Percentiles rank a stretch among this genome's conserved stretches.
phyloP scores from a whole-genome alignment of 345 rosid genomes.

The Cochlearia excelsa region DNA sequence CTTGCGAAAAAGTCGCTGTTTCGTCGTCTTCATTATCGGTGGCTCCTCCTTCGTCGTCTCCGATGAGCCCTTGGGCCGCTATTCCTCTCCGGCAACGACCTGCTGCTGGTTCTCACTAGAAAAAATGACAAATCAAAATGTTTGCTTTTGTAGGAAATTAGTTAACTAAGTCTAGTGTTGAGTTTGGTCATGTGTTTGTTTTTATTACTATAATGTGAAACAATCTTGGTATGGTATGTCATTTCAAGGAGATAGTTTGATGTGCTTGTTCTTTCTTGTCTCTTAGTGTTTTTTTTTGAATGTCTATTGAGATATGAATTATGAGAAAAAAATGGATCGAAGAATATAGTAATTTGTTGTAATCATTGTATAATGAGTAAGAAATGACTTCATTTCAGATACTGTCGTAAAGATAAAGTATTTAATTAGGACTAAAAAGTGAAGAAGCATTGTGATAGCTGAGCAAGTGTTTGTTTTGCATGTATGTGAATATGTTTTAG shows the following conservation, averaged over 20 bases:
- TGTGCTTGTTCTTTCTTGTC: neutral
- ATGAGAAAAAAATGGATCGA: neutral
- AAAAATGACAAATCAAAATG: neutral
- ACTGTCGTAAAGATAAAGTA: no score
- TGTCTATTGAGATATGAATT: neutral
- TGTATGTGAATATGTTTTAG: no score
- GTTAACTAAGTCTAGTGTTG: no score
- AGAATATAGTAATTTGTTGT: neutral
- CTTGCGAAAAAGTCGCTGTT: conserved; percentile 69
- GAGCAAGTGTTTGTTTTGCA: no score
- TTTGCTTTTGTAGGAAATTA: no score
- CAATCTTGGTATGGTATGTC: no score
- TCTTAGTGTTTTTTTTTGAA: conserved; percentile 6
- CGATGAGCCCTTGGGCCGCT: conserved; percentile 53
- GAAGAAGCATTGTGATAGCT: no score
- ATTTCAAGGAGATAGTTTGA: no score
- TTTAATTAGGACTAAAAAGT: no score
- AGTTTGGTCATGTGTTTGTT: no score
- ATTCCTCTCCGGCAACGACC: conserved; percentile 41
- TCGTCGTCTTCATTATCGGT: conserved; percentile 40
- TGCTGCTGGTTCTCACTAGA: conserved; percentile 36
- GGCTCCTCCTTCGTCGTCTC: conserved; percentile 33
- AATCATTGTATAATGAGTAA: conserved; percentile 13
- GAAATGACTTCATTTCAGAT: neutral
- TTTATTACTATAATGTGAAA: no score